Conservation (phyloP, 345 rosid species). For the Hibiscus trionum region DNA sequence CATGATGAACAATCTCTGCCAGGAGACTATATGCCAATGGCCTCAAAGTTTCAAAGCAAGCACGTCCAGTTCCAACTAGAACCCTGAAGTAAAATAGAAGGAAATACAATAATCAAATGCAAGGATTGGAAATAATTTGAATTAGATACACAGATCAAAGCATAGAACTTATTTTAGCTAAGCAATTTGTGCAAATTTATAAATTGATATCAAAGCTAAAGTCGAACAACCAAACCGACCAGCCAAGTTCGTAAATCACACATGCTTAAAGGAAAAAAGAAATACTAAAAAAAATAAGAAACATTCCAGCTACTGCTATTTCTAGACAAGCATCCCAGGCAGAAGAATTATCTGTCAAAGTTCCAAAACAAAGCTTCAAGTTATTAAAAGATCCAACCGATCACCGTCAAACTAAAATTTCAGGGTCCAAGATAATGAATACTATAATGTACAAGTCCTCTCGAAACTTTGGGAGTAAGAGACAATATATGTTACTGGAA, state of each 20-base stretch:
- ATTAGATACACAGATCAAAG: neutral
- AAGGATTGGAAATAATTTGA: neutral
- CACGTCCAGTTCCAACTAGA: conserved; percentile 95
- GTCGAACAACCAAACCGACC: neutral
- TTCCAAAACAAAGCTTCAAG: neutral
- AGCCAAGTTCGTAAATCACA: neutral
- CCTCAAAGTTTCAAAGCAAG: conserved; percentile 93
- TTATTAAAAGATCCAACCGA: neutral
- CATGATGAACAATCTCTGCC: conserved; percentile 99
- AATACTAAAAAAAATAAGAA: neutral
- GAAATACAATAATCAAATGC: neutral
- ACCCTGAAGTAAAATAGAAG: conserved; percentile 44
- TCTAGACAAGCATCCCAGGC: neutral
- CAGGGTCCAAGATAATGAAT: neutral
- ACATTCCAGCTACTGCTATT: neutral
- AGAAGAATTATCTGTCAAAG: neutral
- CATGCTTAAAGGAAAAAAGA: neutral
- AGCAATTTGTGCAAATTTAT: neutral
- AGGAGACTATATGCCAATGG: conserved; percentile 97
- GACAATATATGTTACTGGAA: neutral
- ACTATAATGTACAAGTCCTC: neutral
- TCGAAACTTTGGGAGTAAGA: neutral
- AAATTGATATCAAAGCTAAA: neutral
- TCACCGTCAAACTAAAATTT: neutral
- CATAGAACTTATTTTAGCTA: neutral